phyloP scores from a whole-genome alignment of 129 eudicot species.

The Tagetes patula region DNA sequence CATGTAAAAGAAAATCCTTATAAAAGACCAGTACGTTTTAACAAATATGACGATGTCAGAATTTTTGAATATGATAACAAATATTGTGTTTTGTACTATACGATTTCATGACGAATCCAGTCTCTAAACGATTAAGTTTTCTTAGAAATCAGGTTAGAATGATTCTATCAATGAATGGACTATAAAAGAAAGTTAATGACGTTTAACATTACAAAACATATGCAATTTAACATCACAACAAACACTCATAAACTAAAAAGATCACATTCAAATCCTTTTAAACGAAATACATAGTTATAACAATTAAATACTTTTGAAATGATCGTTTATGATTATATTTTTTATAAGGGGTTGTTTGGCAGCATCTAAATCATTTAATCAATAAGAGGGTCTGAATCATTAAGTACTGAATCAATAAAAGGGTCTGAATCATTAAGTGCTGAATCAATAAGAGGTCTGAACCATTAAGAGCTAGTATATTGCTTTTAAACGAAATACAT shows the following conservation, averaged over 20 bases:
- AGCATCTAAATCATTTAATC: no score
- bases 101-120: background rate
- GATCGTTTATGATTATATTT: background rate
- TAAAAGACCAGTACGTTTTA: background rate
- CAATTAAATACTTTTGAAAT: background rate
- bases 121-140: background rate
- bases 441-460: no score
- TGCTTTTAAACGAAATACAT: no score
- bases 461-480: no score
- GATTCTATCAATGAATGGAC: background rate
- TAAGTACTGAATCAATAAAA: no score
- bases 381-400: no score
- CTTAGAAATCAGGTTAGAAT: background rate
- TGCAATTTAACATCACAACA: background rate
- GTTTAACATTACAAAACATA: background rate
- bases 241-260: background rate
- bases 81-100: background rate
- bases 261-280: background rate
- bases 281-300: background rate
- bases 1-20: background rate
- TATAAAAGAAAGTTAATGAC: background rate
- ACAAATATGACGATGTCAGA: background rate
- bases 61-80: background rate
- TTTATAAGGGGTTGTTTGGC: no score
- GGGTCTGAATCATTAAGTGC: no score